Conservation (phyloP, 1,284 basidiomycete genomes). For the Papiliotrema terrestris region DNA sequence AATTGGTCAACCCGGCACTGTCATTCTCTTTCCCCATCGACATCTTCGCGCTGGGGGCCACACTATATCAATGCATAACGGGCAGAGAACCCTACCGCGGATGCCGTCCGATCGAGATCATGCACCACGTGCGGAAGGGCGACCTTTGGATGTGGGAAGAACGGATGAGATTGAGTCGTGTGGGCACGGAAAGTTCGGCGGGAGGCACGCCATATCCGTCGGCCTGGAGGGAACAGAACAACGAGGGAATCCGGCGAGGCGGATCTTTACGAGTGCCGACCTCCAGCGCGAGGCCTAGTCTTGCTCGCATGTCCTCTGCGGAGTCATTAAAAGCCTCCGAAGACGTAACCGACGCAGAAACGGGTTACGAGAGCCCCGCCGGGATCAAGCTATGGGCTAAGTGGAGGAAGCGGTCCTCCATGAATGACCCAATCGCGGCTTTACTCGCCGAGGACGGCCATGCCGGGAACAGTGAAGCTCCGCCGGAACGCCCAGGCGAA, state of each 20-base stretch:
- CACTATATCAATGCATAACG: slow-evolving; percentile 50
- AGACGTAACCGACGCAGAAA: slow-evolving; percentile 17
- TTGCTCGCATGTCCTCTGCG: slow-evolving; percentile 27
- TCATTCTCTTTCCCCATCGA: slow-evolving; percentile 53
- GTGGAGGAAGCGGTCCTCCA: slow-evolving; percentile 21
- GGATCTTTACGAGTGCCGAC: slow-evolving; percentile 32
- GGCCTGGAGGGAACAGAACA: slow-evolving; percentile 22
- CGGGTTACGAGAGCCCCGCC: slow-evolving; percentile 10
- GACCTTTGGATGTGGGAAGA: slow-evolving; percentile 52
- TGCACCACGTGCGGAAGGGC: slow-evolving; percentile 50
- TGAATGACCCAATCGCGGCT: slow-evolving; percentile 3
- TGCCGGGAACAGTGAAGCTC: not conserved
- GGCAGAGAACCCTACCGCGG: slow-evolving; percentile 52
- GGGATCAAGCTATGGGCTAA: slow-evolving; percentile 36
- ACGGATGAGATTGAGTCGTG: slow-evolving; percentile 31
- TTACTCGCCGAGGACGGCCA: slow-evolving; percentile 8
- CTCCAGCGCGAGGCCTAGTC: slow-evolving; percentile 4
- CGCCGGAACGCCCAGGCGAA: not conserved
- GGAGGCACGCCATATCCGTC: slow-evolving; percentile 34
- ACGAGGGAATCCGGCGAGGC: slow-evolving; percentile 20
- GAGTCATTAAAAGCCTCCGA: slow-evolving; percentile 32
- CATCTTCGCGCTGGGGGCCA: slow-evolving; percentile 53
- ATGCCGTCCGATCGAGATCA: slow-evolving; percentile 48
- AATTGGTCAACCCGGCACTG: slow-evolving; percentile 47
- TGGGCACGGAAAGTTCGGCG: slow-evolving; percentile 23